Evolutionary conservation across 805 yeast species (phyloP).

Genomic region (Candida multigemmis): DNA sequence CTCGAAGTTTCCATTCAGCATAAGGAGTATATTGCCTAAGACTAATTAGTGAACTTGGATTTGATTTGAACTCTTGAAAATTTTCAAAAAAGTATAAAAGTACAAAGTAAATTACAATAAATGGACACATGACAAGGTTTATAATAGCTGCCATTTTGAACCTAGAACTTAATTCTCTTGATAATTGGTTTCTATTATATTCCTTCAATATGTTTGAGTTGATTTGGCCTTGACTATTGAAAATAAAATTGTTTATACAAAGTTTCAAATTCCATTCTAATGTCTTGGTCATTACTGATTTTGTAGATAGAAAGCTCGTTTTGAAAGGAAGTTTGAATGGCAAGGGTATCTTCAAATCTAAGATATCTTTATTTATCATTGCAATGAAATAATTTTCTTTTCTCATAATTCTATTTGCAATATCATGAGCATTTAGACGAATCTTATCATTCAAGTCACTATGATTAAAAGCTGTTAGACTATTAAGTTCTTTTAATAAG

Average conservation of each 20-base stretch:
- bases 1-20: conserved; percentile 94
- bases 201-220: conserved; percentile 64
- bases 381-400: conserved; percentile 92
- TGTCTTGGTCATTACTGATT: conserved; percentile 62
- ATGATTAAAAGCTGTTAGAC: conserved; percentile 39
- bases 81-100: conserved; percentile 80
- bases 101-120: conserved; percentile 74
- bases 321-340: conserved; percentile 5
- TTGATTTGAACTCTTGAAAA: conserved; percentile 84
- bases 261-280: conserved; percentile 91
- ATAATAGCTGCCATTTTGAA: conserved; percentile 83
- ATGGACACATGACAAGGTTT: conserved; percentile 77
- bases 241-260: conserved; percentile 79
- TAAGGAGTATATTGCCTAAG: conserved; percentile 81
- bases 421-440: conserved; percentile 82
- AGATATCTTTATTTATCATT: conserved; percentile 65
- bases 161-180: conserved; percentile 65
- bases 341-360: conserved; percentile 36
- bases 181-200: conserved; percentile 53
- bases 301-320: conserved; percentile 12
- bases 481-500: conserved; percentile 71
- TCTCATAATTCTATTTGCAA: conserved; percentile 93
- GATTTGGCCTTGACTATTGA: conserved; percentile 76
- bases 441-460: conserved; percentile 59
- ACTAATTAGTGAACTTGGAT: conserved; percentile 69